Percentiles rank a stretch among this genome's conserved stretches.
Conservation (phyloP, 305 asterid species). For the Lippia alba region DNA sequence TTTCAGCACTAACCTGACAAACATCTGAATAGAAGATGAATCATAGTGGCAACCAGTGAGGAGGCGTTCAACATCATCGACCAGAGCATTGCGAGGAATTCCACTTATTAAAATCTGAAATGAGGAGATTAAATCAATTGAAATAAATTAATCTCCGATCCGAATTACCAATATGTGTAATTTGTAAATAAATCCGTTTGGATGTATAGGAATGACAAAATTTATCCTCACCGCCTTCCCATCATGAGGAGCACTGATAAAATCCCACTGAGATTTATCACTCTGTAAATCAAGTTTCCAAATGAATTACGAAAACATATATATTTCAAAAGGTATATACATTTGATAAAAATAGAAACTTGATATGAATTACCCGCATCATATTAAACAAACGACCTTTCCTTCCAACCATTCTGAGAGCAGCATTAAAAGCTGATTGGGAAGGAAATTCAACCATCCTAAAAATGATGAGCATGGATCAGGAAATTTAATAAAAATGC, state of each 20-base stretch:
- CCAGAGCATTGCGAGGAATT: constrained; percentile 65
- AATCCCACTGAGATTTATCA: constrained; percentile 63
- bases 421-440: constrained; percentile 50
- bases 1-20: constrained; percentile 48
- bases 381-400: constrained; percentile 61
- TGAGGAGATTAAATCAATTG: constrained; percentile 3
- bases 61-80: constrained; percentile 77
- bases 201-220: constrained; percentile 8
- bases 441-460: constrained; percentile 78
- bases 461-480: constrained; percentile 26
- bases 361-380: constrained; percentile 51
- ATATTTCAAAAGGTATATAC: constrained; percentile 1
- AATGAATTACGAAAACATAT: constrained; percentile 1
- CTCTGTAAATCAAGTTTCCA: constrained; percentile 50
- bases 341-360: constrained; percentile 5
- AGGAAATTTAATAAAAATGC: too few relatives aligned
- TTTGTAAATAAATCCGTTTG: neutral
- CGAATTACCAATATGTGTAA: neutral
- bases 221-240: constrained; percentile 79
- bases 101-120: constrained; percentile 68
- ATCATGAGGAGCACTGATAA: constrained; percentile 45
- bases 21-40: constrained; percentile 54
- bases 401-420: constrained; percentile 46
- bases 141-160: constrained; percentile 9
- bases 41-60: constrained; percentile 77